Base-by-base conservation (phyloP, 129 eudicot genomes). In the Oenanthe sinensis region DNA sequence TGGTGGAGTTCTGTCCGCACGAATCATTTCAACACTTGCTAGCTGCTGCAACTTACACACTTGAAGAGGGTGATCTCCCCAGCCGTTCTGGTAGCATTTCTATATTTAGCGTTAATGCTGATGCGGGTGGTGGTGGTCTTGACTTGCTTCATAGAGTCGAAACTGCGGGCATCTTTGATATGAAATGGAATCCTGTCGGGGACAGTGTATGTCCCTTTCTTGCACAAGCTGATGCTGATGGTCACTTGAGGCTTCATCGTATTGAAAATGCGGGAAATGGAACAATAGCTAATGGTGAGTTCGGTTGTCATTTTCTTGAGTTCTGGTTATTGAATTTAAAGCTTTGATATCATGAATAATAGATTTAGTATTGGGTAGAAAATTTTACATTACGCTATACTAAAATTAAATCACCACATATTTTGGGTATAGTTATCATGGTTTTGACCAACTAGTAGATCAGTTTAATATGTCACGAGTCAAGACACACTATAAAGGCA, bases 31-130 rank as follows among this genome's bases (percentile, higher is more conserved):
- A 85, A 77, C 81, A 85, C 62, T 87, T 91, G 16, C 86, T 95
- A 33, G 97, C 98, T 30, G 98, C 96, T 71, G 87, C 92, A 4
- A 95, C 98, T 3, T 95, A 95, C 83, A 89, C 89, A 16, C 88
- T 95, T 46, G 88, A 91, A 81, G 97, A 94, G 82, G 97, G 92
- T 17, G 93, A 90, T 76, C 69, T 11, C 26, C 97, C 96, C 16
- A 88, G 85, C 76, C 86, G 97, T 77, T 78, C 86, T 20, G 98
- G 98, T 19, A 85, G 89, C 84, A 83, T 94, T 44, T 86, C 98
- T 0, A 87, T 91, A 54, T 95, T 95, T 33, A 82, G 91, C 60
- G 94, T 95, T 4, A 84, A 86, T 79, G 84, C 87, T 80, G 87
- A 76, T 22, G 42, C 62, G 60, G 86, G 88, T 14, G 45, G 78